phyloP scores from a whole-genome alignment of 2,329 filamentous ascomycete species.

The Emergomyces orientalis region DNA sequence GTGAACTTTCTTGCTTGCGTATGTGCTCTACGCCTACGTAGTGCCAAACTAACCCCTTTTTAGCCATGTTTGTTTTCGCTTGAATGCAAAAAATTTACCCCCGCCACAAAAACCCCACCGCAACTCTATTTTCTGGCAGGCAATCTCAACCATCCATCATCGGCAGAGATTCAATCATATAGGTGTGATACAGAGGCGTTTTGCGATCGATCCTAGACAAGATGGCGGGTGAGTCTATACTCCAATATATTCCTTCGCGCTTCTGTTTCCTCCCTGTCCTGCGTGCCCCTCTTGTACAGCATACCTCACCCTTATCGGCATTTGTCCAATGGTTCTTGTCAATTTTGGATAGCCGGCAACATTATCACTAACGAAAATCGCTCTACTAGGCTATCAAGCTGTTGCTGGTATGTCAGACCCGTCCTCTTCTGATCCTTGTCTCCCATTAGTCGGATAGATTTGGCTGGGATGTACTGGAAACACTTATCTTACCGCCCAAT shows the following conservation, averaged over 20 bases:
- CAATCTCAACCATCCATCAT: slow-evolving; percentile 7
- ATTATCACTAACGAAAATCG: background rate
- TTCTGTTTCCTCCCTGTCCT: background rate
- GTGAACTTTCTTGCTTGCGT: background rate
- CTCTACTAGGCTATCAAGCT: slow-evolving; percentile 26
- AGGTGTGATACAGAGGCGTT: background rate
- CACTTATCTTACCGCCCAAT: slow-evolving; percentile 40
- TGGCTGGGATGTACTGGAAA: background rate
- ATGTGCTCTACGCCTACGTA: background rate
- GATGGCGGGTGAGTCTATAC: slow-evolving; percentile 11
- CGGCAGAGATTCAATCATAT: slow-evolving; percentile 5
- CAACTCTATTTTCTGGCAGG: background rate
- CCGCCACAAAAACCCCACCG: slow-evolving; percentile 14
- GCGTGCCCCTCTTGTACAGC: background rate
- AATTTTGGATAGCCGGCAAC: background rate
- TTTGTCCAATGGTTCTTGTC: background rate
- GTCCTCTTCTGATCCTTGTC: background rate
- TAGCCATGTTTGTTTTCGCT: slow-evolving; percentile 7
- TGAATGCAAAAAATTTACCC: slow-evolving; percentile 6
- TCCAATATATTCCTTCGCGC: background rate
- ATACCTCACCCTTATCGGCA: background rate
- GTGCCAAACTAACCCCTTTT: slow-evolving; percentile 3
- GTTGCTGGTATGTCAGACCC: slow-evolving; percentile 32
- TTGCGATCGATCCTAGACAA: slow-evolving; percentile 6
- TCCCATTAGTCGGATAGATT: background rate